Evolutionary conservation across 2,329 filamentous ascomycete species (phyloP).

Genomic region (Metarhizium brunneum): DNA sequence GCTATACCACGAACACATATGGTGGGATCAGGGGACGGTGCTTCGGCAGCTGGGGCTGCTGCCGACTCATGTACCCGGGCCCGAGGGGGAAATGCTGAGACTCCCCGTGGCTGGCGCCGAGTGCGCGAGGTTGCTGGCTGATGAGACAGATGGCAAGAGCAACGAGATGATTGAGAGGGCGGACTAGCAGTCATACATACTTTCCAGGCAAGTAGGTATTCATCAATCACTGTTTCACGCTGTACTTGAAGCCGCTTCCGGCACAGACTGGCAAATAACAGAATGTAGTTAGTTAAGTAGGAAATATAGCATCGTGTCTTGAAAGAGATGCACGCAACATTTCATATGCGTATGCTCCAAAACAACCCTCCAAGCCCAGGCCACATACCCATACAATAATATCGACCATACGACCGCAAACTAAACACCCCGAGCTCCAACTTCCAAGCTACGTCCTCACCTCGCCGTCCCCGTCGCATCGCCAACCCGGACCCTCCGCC

Average conservation of each 20-base stretch:
- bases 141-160: conserved; percentile 6
- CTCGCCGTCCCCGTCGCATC: neutral
- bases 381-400: neutral
- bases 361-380: too few relatives aligned
- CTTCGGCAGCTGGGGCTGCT: conserved; percentile 46
- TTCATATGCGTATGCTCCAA: too few relatives aligned
- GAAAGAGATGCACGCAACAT: too few relatives aligned
- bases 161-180: conserved; percentile 15
- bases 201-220: too few relatives aligned
- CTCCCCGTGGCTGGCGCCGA: conserved; percentile 9
- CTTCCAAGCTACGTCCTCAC: too few relatives aligned
- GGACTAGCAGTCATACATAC: neutral
- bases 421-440: too few relatives aligned
- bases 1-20: conserved; percentile 55
- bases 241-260: too few relatives aligned
- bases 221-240: too few relatives aligned
- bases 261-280: too few relatives aligned
- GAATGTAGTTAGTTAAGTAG: too few relatives aligned
- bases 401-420: neutral
- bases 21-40: conserved; percentile 57
- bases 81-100: conserved; percentile 9
- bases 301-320: too few relatives aligned
- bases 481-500: conserved; percentile 8
- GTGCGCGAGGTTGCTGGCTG: conserved; percentile 6
- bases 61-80: conserved; percentile 37